A percentile compares a stretch with the other conserved stretches of the same genome.
Conservation (phyloP, 73 alveolate species). For the Tetrahymena malaccensis region DNA sequence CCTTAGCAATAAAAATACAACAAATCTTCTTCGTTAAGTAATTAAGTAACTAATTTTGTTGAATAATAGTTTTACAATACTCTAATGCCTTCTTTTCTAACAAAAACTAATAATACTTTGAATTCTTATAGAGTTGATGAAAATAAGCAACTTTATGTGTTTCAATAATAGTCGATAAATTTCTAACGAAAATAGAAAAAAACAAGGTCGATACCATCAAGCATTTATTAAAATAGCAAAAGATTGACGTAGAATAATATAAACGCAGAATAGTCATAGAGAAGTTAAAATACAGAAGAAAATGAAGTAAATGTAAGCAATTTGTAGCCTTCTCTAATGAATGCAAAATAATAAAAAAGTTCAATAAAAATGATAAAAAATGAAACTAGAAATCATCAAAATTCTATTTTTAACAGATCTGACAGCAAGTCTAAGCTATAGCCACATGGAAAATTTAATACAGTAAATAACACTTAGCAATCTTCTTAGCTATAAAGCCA, state of each 20-base stretch:
- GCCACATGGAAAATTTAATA: not conserved
- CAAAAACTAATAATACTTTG: not conserved
- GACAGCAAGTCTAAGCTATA: not conserved
- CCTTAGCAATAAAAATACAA: not conserved
- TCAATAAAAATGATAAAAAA: not conserved
- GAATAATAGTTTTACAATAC: not conserved
- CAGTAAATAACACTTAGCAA: not conserved
- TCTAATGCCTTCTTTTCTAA: not conserved
- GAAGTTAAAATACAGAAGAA: not conserved
- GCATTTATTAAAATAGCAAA: not conserved
- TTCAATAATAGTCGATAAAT: not conserved
- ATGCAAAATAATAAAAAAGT: not conserved
- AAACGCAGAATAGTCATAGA: not conserved
- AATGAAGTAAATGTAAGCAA: not conserved
- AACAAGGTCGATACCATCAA: not conserved
- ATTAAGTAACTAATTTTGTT: not conserved
- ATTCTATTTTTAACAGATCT: not conserved
- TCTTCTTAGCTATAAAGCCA: not conserved
- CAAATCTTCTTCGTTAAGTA: not conserved
- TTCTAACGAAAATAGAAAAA: not conserved
- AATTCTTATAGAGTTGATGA: not conserved
- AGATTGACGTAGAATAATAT: not conserved
- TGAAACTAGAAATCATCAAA: not conserved
- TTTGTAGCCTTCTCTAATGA: not conserved
- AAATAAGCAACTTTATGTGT: not conserved